These are phyloP conservation scores for Chaetomium sp. DNA, from an alignment of 2,329 filamentous ascomycete genomes.

Conservation along the genomic window DNA sequence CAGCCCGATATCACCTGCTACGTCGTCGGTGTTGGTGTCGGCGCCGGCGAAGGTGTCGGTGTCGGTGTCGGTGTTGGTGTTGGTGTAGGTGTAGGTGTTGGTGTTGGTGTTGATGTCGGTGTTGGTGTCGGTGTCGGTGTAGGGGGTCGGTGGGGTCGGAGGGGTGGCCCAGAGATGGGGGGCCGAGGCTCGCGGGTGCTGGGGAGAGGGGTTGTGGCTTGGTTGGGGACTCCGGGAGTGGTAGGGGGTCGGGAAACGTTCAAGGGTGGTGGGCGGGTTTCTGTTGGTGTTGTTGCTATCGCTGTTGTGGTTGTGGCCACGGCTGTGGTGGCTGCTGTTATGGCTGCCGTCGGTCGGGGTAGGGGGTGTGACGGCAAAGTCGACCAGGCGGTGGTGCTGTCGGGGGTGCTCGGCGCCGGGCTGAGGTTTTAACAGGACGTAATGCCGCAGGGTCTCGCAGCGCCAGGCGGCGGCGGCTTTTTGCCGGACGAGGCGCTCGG, in stretches of 20 bases:
- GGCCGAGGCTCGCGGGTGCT: neutral
- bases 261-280: neutral
- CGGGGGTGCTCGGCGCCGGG: neutral
- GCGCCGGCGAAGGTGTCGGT: too few relatives aligned
- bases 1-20: neutral
- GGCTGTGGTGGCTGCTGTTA: neutral
- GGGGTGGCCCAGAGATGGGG: neutral
- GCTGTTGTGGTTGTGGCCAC: neutral
- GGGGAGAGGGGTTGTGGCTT: neutral
- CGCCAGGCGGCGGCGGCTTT: constrained; percentile 49
- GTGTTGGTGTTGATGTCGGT: too few relatives aligned
- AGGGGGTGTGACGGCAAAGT: neutral
- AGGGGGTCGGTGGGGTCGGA: too few relatives aligned
- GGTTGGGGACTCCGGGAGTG: neutral
- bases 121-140: too few relatives aligned
- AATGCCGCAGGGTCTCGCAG: constrained; percentile 34
- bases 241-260: neutral
- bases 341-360: neutral
- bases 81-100: too few relatives aligned
- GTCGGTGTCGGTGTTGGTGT: too few relatives aligned
- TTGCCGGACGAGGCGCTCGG: constrained; percentile 45
- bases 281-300: neutral
- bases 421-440: neutral
- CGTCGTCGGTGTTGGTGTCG: neutral
- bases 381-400: neutral